Evolutionary conservation across 2,329 filamentous ascomycete species (phyloP).

Genomic region (Clathrospora elynae): DNA sequence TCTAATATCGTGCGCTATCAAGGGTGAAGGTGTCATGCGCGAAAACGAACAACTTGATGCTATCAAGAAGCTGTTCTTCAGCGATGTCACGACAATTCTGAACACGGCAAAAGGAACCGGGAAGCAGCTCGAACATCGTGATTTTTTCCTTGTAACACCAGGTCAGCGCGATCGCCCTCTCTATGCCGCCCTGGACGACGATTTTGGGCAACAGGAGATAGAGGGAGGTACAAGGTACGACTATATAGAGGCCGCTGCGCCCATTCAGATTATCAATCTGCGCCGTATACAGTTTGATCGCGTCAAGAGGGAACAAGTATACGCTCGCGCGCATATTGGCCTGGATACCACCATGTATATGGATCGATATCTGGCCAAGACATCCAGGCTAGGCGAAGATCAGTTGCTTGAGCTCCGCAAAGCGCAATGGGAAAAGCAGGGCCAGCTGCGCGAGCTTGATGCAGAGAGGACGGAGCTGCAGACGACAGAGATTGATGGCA

Average conservation of each 20-base stretch:
- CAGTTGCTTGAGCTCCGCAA: slow-evolving; percentile 67
- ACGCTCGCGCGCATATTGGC: slow-evolving; percentile 65
- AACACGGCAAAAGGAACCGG: slow-evolving; percentile 49
- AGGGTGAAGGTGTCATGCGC: slow-evolving; percentile 66
- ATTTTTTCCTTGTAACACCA: slow-evolving; percentile 67
- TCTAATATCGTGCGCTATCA: slow-evolving; percentile 87
- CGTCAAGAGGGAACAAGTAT: slow-evolving; percentile 53
- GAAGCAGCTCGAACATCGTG: slow-evolving; percentile 62
- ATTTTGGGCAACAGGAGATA: slow-evolving; percentile 80
- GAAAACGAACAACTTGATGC: slow-evolving; percentile 80
- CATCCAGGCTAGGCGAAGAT: slow-evolving; percentile 31
- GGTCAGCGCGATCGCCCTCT: slow-evolving; percentile 67
- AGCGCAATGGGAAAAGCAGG: slow-evolving; percentile 75
- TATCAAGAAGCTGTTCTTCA: slow-evolving; percentile 61
- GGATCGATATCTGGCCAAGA: slow-evolving; percentile 71
- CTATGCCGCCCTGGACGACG: slow-evolving; percentile 82
- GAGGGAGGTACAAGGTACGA: slow-evolving; percentile 47
- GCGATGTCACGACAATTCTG: slow-evolving; percentile 55
- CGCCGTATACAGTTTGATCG: slow-evolving; percentile 81
- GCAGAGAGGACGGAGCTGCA: slow-evolving; percentile 51
- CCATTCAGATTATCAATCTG: slow-evolving; percentile 86
- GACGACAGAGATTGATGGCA: slow-evolving; percentile 39
- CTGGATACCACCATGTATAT: slow-evolving; percentile 84
- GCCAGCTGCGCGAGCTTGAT: slow-evolving; percentile 63
- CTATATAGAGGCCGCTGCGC: slow-evolving; percentile 67